These are phyloP conservation scores for Fusarium tanahbumbuense DNA, from an alignment of 2,329 filamentous ascomycete genomes.

Conservation along the genomic window DNA sequence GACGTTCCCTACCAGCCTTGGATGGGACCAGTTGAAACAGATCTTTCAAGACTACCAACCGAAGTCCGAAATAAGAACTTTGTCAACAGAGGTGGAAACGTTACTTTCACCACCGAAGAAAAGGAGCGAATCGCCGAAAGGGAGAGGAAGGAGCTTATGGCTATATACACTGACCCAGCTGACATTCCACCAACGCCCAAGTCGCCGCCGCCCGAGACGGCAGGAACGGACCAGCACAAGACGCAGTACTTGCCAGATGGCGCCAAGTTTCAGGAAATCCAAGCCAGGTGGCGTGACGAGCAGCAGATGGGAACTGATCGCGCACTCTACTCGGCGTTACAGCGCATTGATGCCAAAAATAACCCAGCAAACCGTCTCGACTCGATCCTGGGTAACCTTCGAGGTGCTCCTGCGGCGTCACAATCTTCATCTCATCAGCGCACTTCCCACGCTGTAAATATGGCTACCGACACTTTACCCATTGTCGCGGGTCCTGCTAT, in stretches of 20 bases:
- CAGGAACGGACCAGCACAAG: slow-evolving; percentile 43
- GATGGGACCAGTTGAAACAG: slow-evolving; percentile 59
- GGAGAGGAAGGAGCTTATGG: slow-evolving; percentile 70
- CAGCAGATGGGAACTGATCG: slow-evolving; percentile 57
- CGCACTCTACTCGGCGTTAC: slow-evolving; percentile 57
- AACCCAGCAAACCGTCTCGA: slow-evolving; percentile 54
- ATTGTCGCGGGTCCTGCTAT: slow-evolving; percentile 49
- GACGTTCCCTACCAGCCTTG: slow-evolving; percentile 66
- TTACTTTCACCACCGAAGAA: slow-evolving; percentile 65
- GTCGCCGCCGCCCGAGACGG: slow-evolving; percentile 59
- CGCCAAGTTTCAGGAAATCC: slow-evolving; percentile 60
- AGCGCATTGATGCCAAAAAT: slow-evolving; percentile 56
- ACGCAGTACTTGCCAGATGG: slow-evolving; percentile 54
- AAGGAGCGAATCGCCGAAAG: slow-evolving; percentile 67
- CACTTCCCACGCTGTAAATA: slow-evolving; percentile 10
- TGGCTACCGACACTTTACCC: slow-evolving; percentile 45
- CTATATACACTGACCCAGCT: slow-evolving; percentile 64
- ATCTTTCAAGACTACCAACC: slow-evolving; percentile 61
- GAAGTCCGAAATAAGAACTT: slow-evolving; percentile 62
- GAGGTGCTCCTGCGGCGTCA: slow-evolving; percentile 36
- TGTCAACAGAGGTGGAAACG: slow-evolving; percentile 64
- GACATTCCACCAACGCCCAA: slow-evolving; percentile 69
- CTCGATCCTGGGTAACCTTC: slow-evolving; percentile 54
- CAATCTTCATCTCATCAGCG: slow-evolving; percentile 30
- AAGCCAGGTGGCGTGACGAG: slow-evolving; percentile 61